phyloP scores from a whole-genome alignment of 2,329 filamentous ascomycete species.

The Trichoderma hamatum region DNA sequence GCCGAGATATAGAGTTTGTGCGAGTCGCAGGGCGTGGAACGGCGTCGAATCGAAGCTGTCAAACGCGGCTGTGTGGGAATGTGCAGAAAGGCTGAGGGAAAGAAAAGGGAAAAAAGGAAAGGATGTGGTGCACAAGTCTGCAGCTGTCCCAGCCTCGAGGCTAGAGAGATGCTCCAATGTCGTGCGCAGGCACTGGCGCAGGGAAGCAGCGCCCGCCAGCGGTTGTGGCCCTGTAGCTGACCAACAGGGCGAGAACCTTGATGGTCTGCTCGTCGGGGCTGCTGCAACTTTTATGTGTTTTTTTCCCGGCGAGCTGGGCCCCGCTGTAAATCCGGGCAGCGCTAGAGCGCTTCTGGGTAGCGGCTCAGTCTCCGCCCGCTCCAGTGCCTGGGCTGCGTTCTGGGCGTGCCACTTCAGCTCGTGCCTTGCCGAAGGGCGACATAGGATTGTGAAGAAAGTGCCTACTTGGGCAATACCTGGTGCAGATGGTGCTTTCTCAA shows the following conservation, averaged over 20 bases:
- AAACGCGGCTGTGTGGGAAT: neutral
- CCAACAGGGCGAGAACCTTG: constrained; percentile 36
- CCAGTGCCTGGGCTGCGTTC: neutral
- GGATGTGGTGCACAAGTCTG: neutral
- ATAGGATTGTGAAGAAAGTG: neutral
- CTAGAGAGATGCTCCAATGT: neutral
- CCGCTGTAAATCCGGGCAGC: neutral
- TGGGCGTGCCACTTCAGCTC: too few species aligned
- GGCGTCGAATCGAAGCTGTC: neutral
- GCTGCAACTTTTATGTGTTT: constrained; percentile 20
- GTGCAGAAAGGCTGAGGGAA: neutral
- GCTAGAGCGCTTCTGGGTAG: neutral
- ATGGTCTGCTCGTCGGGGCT: constrained; percentile 32
- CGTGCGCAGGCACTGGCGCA: constrained; percentile 16
- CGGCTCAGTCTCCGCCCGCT: neutral
- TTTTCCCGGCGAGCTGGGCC: neutral
- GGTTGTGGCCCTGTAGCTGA: constrained; percentile 7
- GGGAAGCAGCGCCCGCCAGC: constrained; percentile 22
- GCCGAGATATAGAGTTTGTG: neutral
- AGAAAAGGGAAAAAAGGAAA: neutral
- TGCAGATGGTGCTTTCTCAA: neutral
- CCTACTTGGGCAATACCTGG: neutral
- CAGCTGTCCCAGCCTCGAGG: neutral
- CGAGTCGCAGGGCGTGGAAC: neutral
- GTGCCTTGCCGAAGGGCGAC: too few species aligned